These are phyloP conservation scores for Aspergillus amoenus DNA, from an alignment of 2,329 filamentous ascomycete species.

Conservation along the genomic window DNA sequence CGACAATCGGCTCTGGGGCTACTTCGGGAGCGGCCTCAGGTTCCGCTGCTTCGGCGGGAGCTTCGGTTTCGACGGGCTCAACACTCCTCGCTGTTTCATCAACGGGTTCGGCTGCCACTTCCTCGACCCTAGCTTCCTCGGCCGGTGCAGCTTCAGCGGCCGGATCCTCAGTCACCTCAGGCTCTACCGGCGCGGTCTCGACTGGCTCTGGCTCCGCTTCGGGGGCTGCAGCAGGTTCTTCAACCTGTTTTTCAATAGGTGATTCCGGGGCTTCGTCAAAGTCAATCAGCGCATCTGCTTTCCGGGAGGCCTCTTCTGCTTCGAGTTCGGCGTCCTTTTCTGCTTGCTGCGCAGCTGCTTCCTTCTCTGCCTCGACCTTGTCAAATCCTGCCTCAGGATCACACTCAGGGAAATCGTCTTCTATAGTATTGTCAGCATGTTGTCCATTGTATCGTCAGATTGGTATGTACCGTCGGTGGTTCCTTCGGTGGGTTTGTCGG, in stretches of 20 bases:
- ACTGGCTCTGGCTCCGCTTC: neutral
- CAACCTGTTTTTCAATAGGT: slow-evolving; percentile 9
- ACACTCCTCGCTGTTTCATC: neutral
- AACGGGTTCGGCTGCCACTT: neutral
- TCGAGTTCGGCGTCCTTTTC: slow-evolving; percentile 32
- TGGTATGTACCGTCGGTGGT: slow-evolving; percentile 26
- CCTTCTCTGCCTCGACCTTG: slow-evolving; percentile 35
- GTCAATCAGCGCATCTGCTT: slow-evolving; percentile 12
- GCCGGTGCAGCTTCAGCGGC: neutral
- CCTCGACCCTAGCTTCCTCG: neutral
- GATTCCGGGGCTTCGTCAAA: slow-evolving; percentile 11
- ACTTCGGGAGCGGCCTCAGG: neutral
- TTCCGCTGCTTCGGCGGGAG: neutral
- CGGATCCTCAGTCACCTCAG: neutral
- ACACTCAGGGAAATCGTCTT: slow-evolving; percentile 36
- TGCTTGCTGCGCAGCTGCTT: slow-evolving; percentile 31
- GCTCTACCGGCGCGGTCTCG: slow-evolving; percentile 7
- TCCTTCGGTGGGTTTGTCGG: slow-evolving; percentile 9
- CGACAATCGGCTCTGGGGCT: neutral
- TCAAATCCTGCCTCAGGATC: slow-evolving; percentile 31
- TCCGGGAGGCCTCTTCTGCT: slow-evolving; percentile 19
- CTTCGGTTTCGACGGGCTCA: neutral
- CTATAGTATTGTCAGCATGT: slow-evolving; percentile 21
- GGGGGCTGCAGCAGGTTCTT: neutral
- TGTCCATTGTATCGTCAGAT: neutral